Conservation (phyloP, 768 basidiomycete genomes). For the Russula vinacea region DNA sequence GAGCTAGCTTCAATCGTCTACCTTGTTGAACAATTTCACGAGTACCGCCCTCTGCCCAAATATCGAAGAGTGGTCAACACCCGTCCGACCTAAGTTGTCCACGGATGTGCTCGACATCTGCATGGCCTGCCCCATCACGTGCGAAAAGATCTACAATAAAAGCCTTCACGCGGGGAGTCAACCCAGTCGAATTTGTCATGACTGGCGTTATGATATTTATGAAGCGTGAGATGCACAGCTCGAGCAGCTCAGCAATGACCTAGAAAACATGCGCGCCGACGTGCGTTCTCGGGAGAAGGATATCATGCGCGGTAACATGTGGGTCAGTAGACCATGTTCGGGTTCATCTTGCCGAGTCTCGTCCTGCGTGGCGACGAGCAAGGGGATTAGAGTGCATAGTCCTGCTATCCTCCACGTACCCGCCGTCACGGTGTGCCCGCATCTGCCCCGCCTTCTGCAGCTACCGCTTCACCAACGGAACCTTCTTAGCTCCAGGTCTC, state of each 20-base stretch:
- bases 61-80: slow-evolving; percentile 35
- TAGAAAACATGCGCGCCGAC: slow-evolving; percentile 51
- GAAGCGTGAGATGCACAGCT: slow-evolving; percentile 42
- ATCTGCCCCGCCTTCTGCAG: too few species aligned
- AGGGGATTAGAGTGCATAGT: too few species aligned
- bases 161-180: slow-evolving; percentile 44
- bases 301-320: slow-evolving; percentile 60
- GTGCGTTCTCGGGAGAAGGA: slow-evolving; percentile 53
- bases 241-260: slow-evolving; percentile 45
- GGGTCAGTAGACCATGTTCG: slow-evolving; percentile 55
- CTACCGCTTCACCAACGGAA: too few species aligned
- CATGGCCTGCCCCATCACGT: slow-evolving; percentile 47
- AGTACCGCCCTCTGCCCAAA: slow-evolving; percentile 26
- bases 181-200: slow-evolving; percentile 69
- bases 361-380: slow-evolving; percentile 25
- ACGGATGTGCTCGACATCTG: slow-evolving; percentile 43
- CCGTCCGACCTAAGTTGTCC: slow-evolving; percentile 37
- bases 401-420: too few species aligned
- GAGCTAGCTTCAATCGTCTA: slow-evolving; percentile 37
- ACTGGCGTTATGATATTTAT: slow-evolving; percentile 52
- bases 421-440: too few species aligned
- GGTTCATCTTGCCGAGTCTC: slow-evolving; percentile 43
- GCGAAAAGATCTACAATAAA: slow-evolving; percentile 36
- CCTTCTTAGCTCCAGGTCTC: too few species aligned
- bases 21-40: slow-evolving; percentile 33